Evolutionary conservation across 352 stramenopile genomes (phyloP).

Genomic region (Blastocystis sp.): DNA sequence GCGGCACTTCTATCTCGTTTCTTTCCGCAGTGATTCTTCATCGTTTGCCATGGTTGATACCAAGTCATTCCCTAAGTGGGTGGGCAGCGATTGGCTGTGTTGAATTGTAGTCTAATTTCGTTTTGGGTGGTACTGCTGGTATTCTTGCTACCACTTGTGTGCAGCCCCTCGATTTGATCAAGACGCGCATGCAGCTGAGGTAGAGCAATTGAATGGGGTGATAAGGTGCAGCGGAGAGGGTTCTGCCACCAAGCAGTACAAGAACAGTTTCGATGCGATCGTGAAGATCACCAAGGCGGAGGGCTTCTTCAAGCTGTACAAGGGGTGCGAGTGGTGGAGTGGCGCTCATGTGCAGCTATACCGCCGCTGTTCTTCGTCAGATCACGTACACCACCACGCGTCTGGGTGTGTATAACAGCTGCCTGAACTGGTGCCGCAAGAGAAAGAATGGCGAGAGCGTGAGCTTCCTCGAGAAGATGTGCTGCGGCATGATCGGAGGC

Average conservation of each 20-base stretch:
- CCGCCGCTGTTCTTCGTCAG: constrained; percentile 6
- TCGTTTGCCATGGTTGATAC: no score
- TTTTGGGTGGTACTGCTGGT: no score
- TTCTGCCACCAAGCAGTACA: neutral
- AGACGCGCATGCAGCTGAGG: no score
- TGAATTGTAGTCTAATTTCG: no score
- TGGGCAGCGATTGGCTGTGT: no score
- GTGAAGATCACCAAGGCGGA: neutral
- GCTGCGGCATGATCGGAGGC: constrained; percentile 2
- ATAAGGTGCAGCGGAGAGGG: no score
- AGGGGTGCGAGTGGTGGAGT: neutral
- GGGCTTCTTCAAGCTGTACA: neutral
- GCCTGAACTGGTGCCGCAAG: neutral
- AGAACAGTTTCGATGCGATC: neutral
- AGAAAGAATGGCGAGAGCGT: neutral
- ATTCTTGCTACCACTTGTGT: no score
- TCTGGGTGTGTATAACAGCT: neutral
- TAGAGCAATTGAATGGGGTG: no score
- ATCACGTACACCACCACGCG: neutral
- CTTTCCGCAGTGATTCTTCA: no score
- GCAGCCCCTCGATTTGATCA: no score
- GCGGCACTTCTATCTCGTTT: constrained; percentile 1
- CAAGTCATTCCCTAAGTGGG: no score
- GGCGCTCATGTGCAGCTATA: constrained; percentile 20
- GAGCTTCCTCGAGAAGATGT: constrained; percentile 9